Conservation (phyloP, 192 early-diverging fungal genomes). For the Backusella mclennaniae region DNA sequence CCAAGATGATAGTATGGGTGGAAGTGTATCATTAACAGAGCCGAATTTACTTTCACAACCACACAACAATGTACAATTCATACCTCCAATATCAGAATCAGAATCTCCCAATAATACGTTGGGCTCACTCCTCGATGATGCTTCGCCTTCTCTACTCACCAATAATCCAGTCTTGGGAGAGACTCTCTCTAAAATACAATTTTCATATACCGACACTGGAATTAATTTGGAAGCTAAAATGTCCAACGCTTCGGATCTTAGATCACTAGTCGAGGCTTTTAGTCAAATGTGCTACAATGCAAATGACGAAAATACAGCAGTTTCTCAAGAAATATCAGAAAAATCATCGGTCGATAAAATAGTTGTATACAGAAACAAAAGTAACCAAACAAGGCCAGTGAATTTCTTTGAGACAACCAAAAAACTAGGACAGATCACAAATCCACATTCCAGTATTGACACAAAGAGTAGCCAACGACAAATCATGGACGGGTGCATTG, state of each 20-base stretch:
- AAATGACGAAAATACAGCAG: neutral
- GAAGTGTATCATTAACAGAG: neutral
- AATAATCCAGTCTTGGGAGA: slow-evolving; percentile 11
- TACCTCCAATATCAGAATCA: neutral
- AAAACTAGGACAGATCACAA: slow-evolving; percentile 3
- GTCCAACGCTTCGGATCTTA: slow-evolving; percentile 27
- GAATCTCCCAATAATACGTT: neutral
- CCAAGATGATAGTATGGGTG: neutral
- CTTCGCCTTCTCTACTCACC: neutral
- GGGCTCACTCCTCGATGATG: neutral
- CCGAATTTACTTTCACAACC: neutral
- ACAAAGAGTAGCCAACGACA: slow-evolving; percentile 9
- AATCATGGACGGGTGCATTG: slow-evolving; percentile 30
- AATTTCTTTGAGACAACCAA: slow-evolving; percentile 25
- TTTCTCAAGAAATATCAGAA: neutral
- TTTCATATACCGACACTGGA: slow-evolving; percentile 26
- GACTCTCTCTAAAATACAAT: slow-evolving; percentile 15
- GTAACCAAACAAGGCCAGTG: slow-evolving; percentile 23
- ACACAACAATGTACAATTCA: neutral
- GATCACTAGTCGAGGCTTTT: slow-evolving; percentile 28
- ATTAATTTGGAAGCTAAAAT: slow-evolving; percentile 29
- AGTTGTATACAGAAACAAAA: slow-evolving; percentile 23
- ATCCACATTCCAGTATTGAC: slow-evolving; percentile 8
- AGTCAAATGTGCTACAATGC: slow-evolving; percentile 11
- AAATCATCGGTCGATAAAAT: neutral